Conservation (phyloP, 2,329 filamentous ascomycete genomes). For the Ceratocystis ficicola region DNA sequence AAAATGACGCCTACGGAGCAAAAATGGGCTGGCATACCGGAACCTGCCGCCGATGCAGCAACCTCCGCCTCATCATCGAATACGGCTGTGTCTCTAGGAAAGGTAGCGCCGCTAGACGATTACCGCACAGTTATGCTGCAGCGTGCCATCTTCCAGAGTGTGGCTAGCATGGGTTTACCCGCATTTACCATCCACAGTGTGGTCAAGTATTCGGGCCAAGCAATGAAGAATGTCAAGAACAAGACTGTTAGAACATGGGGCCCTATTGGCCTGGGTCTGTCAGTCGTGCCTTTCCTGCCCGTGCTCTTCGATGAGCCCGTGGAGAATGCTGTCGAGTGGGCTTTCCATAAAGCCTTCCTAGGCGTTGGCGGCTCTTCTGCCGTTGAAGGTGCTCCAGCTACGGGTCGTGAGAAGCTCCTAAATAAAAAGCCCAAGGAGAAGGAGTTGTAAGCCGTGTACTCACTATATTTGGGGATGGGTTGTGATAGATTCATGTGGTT, state of each 20-base stretch:
- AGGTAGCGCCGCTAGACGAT: constrained; percentile 65
- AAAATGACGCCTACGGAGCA: constrained; percentile 41
- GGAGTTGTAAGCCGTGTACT: constrained; percentile 29
- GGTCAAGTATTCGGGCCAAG: constrained; percentile 74
- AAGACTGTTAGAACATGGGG: constrained; percentile 66
- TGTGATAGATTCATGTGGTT: background rate
- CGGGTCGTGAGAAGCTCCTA: constrained; percentile 37
- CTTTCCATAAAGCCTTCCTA: constrained; percentile 72
- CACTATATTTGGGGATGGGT: background rate
- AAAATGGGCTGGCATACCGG: constrained; percentile 37
- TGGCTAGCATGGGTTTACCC: constrained; percentile 88
- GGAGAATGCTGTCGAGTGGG: constrained; percentile 80
- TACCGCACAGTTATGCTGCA: constrained; percentile 86
- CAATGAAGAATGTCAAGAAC: constrained; percentile 75
- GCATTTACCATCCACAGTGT: constrained; percentile 91
- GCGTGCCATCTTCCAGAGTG: constrained; percentile 74
- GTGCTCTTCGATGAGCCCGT: constrained; percentile 84
- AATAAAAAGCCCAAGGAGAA: constrained; percentile 37
- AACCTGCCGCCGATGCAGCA: constrained; percentile 25
- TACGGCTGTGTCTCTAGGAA: constrained; percentile 28
- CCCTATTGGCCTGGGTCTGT: constrained; percentile 72
- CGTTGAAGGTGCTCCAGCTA: constrained; percentile 44
- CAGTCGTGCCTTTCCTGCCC: constrained; percentile 71
- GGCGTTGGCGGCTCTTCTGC: constrained; percentile 51
- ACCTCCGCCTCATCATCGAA: constrained; percentile 1